A percentile compares a stretch with the other conserved stretches of the same genome.
Conservation (phyloP, 768 basidiomycete species). For the Hydnum rufescens region DNA sequence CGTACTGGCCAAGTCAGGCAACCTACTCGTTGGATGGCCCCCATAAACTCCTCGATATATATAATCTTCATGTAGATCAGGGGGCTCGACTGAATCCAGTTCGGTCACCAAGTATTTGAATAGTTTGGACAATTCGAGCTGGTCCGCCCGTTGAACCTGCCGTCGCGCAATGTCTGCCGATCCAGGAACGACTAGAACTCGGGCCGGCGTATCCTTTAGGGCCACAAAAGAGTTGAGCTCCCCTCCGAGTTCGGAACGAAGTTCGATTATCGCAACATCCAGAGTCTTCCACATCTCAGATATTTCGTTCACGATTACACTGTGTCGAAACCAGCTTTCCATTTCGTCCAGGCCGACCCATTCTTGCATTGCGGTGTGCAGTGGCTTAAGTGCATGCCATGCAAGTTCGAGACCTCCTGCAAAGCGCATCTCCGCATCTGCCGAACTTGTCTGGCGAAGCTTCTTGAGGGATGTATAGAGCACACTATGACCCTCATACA, state of each 20-base stretch:
- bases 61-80: not conserved
- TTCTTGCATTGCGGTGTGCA: not conserved
- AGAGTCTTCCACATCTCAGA: not conserved
- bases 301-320: not conserved
- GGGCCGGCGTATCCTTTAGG: not conserved
- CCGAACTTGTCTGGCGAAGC: not conserved
- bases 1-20: not conserved
- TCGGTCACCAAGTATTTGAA: not conserved
- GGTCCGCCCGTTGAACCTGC: not conserved
- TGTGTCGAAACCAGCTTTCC: not conserved
- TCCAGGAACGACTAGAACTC: slow-evolving; percentile 1
- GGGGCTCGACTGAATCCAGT: not conserved
- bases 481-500: not conserved
- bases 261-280: not conserved
- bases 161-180: not conserved
- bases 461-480: not conserved
- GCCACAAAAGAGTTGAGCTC: not conserved
- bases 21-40: not conserved
- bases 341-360: not conserved
- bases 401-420: not conserved
- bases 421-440: not conserved
- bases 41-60: slow-evolving; percentile 3
- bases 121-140: not conserved
- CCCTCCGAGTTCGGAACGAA: not conserved
- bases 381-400: not conserved